Base-by-base conservation (phyloP, 805 yeast species). In the Priceomyces fermenticarens region DNA sequence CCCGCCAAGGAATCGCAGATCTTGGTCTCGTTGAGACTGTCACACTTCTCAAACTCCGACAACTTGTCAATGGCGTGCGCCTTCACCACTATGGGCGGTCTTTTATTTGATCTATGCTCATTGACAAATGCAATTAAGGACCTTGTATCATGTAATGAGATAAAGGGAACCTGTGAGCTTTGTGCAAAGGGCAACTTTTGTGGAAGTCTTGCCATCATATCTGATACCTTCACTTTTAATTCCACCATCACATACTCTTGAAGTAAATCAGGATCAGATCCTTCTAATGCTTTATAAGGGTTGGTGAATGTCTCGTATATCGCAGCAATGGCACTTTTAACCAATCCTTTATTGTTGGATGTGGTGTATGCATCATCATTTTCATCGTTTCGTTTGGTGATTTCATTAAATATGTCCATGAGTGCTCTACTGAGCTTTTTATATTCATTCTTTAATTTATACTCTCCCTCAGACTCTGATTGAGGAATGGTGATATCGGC, bases 401-500 rank as follows among this genome's bases (percentile, higher is more conserved):
- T 41, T 40, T 61, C 67, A 31, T 50, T 49, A 27, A 65, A 48
- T 4, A 67, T 34, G 30, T 54, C 53, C 13, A 60, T 51, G 34
- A 63, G 48, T 15, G 59, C 52, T 17, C 56, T 63, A 46, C 54
- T 57, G 35, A 53, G 54, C 44, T 46, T 51, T 30, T 42, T 51
- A 42, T 53, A 57, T 29, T 56, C 59, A 28, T 33, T 33, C 14
- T 42, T 46, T 11, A 52, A 35, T 14, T 17, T 39, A 10, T 47
- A 40, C 11, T 51, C 51, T 6, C 55, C 44, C 13, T 46, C 45
- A n/a, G 49, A 51, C 23, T 49, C 52, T n/a, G 70, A 71, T 25
- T 63, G 68, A 1, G 95, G 93, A 25, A 85, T 67, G 75, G 82
- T 80, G 14, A 86, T 77, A 61, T 86, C 93, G 3, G 88, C 85